phyloP scores from a whole-genome alignment of 2,329 filamentous ascomycete genomes.

The Dactylellina sp. region DNA sequence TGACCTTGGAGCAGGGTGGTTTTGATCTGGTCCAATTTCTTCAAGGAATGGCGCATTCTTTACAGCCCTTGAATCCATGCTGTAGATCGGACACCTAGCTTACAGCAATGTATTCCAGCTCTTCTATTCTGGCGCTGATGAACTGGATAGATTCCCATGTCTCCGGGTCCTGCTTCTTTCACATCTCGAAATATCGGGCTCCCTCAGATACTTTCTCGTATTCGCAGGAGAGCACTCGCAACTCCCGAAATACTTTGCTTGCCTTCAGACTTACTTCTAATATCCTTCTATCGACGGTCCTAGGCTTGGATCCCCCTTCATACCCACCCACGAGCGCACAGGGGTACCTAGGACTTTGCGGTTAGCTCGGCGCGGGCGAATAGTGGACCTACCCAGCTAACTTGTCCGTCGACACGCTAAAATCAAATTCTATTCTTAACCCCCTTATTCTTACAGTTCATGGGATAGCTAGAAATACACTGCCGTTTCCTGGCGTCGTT shows the following conservation, averaged over 20 bases:
- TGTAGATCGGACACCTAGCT: slow-evolving; percentile 20
- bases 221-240: too few species aligned
- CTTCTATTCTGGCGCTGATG: slow-evolving; percentile 10
- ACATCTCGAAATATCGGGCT: not conserved
- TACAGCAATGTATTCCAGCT: slow-evolving; percentile 15
- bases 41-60: too few species aligned
- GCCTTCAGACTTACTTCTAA: not conserved
- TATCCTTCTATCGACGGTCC: not conserved
- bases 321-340: too few species aligned
- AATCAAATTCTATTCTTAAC: slow-evolving; percentile 10
- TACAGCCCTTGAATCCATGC: not conserved
- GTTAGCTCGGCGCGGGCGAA: not conserved
- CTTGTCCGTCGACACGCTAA: not conserved
- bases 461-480: slow-evolving; percentile 14
- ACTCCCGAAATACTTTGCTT: not conserved
- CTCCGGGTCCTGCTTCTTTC: not conserved
- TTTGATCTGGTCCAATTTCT: not conserved
- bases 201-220: not conserved
- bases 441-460: not conserved
- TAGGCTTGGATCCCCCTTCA: too few species aligned
- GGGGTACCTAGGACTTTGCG: not conserved
- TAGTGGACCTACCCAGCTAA: not conserved
- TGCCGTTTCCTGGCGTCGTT: not conserved
- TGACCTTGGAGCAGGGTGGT: not conserved
- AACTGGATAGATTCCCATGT: slow-evolving; percentile 1